These are phyloP conservation scores for Phytophthora boehmeriae DNA, from an alignment of 352 stramenopile genomes.

Conservation along the genomic window DNA sequence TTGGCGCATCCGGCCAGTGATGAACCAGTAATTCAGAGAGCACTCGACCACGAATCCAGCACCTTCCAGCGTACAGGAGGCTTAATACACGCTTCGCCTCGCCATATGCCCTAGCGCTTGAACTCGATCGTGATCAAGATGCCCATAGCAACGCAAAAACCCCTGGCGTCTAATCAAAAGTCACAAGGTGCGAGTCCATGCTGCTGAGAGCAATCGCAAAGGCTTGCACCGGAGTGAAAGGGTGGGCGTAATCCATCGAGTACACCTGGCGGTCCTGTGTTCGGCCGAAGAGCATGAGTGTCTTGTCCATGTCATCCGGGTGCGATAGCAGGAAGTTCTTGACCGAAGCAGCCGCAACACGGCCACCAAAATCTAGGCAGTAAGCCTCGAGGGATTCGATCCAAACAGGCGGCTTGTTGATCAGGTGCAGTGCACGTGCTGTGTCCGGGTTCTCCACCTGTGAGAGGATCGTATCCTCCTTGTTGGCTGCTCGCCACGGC, in stretches of 20 bases:
- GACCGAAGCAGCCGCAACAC: slow-evolving; percentile 77
- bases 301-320: slow-evolving; percentile 87
- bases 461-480: slow-evolving; percentile 82
- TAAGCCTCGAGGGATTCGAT: slow-evolving; percentile 89
- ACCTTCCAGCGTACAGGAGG: slow-evolving; percentile 28
- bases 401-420: slow-evolving; percentile 90
- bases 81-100: slow-evolving; percentile 43
- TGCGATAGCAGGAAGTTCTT: slow-evolving; percentile 90
- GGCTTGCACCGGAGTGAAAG: slow-evolving; percentile 85
- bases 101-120: neutral
- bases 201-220: slow-evolving; percentile 89
- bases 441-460: slow-evolving; percentile 77
- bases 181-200: slow-evolving; percentile 89
- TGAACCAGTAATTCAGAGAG: slow-evolving; percentile 19
- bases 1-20: neutral
- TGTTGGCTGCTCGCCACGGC: slow-evolving; percentile 57
- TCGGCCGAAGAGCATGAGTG: slow-evolving; percentile 85
- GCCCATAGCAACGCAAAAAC: slow-evolving; percentile 2
- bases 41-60: slow-evolving; percentile 25
- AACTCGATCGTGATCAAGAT: too few species aligned
- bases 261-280: slow-evolving; percentile 89
- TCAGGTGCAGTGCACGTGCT: slow-evolving; percentile 64
- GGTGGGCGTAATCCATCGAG: slow-evolving; percentile 88
- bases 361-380: slow-evolving; percentile 83
- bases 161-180: slow-evolving; percentile 68